These are phyloP conservation scores for Patellaria atrata DNA, from an alignment of 495 filamentous ascomycete species.

Conservation along the genomic window DNA sequence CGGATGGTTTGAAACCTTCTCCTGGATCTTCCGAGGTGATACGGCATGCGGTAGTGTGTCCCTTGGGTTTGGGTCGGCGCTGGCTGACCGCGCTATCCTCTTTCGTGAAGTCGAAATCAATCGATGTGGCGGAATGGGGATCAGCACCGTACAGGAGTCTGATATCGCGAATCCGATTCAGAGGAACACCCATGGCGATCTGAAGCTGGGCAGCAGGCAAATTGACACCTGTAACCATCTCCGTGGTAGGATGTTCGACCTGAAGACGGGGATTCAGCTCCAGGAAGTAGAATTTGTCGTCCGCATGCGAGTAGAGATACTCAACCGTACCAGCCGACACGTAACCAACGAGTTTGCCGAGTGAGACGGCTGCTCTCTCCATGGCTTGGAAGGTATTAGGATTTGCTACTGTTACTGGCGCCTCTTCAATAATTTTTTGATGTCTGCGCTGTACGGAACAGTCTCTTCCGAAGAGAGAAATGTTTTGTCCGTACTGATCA, in stretches of 20 bases:
- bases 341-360: slow-evolving; percentile 90
- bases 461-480: slow-evolving; percentile 95
- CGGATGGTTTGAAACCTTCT: slow-evolving; percentile 98
- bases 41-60: slow-evolving; percentile 95
- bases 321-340: slow-evolving; percentile 98
- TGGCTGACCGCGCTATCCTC: slow-evolving; percentile 74
- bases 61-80: slow-evolving; percentile 80
- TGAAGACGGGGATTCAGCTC: slow-evolving; percentile 97
- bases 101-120: slow-evolving; percentile 92
- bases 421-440: slow-evolving; percentile 99
- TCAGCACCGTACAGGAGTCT: slow-evolving; percentile 92
- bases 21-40: slow-evolving; percentile 99
- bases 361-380: slow-evolving; percentile 90
- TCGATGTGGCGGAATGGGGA: slow-evolving; percentile 66
- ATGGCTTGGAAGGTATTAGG: slow-evolving; percentile 79
- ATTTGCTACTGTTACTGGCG: slow-evolving; percentile 90
- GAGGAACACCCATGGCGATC: slow-evolving; percentile 95
- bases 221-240: slow-evolving; percentile 98
- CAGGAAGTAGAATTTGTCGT: slow-evolving; percentile 99
- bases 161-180: slow-evolving; percentile 93
- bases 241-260: slow-evolving; percentile 97
- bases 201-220: slow-evolving; percentile 94
- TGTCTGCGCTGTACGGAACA: slow-evolving; percentile 97
- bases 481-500: slow-evolving; percentile 99
- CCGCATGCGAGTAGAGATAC: slow-evolving; percentile 96